These are phyloP conservation scores for Poa annua DNA, from an alignment of 176 grass and related monocot genomes.

Conservation along the genomic window DNA sequence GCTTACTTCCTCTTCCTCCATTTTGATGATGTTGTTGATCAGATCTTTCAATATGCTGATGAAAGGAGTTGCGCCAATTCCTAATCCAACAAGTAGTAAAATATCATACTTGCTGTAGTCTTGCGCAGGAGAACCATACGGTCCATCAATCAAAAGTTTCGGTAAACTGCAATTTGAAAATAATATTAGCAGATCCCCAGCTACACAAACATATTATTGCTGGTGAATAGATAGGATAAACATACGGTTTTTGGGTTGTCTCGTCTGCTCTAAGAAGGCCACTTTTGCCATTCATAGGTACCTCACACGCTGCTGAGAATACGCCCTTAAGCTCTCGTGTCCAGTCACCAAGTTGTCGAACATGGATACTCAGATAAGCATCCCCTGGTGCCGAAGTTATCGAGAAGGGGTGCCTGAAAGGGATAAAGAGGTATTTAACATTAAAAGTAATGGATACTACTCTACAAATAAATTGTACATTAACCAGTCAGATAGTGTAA, in stretches of 20 bases:
- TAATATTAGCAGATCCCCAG: constrained; percentile 32
- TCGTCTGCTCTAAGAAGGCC: constrained; percentile 95
- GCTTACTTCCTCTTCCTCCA: constrained; percentile 80
- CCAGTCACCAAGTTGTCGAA: constrained; percentile 96
- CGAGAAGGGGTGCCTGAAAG: constrained; percentile 95
- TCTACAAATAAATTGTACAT: neutral
- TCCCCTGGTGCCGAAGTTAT: constrained; percentile 95
- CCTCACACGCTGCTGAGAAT: constrained; percentile 91
- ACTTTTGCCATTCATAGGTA: constrained; percentile 80
- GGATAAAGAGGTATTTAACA: constrained; percentile 32
- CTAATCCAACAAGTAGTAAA: constrained; percentile 86
- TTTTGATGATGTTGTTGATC: constrained; percentile 76
- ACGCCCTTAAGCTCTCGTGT: constrained; percentile 88
- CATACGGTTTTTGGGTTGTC: constrained; percentile 76
- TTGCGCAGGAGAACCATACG: constrained; percentile 91
- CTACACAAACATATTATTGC: constrained; percentile 27
- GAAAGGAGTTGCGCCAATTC: constrained; percentile 93
- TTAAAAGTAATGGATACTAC: constrained; percentile 10
- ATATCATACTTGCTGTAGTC: constrained; percentile 95
- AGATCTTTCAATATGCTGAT: constrained; percentile 91
- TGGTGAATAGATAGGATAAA: constrained; percentile 27
- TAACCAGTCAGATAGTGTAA: neutral
- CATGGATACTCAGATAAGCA: constrained; percentile 93
- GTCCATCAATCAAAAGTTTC: constrained; percentile 95
- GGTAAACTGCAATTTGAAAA: constrained; percentile 71